Evolutionary conservation across 202 grass and related monocot species (phyloP).

Genomic region (Musa balbisiana): DNA sequence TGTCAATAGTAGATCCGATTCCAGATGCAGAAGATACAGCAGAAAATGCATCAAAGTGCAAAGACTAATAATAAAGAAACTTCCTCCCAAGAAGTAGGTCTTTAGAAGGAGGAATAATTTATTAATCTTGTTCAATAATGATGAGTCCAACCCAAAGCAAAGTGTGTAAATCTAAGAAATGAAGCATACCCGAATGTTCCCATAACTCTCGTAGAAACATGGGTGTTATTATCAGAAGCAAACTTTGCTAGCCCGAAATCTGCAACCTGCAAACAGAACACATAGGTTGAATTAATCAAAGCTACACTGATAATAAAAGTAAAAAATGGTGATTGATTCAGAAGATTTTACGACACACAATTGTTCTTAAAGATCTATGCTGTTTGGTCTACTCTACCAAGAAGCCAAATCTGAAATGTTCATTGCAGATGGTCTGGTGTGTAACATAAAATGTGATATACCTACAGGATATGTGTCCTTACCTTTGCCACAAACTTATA

Average conservation of each 20-base stretch:
- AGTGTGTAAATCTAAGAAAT: slow-evolving; percentile 3
- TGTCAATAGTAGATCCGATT: too few species aligned
- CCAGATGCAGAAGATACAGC: too few species aligned
- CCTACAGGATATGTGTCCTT: slow-evolving; percentile 7
- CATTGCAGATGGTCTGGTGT: background rate
- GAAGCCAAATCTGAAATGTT: too few species aligned
- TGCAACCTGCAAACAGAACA: slow-evolving; percentile 61
- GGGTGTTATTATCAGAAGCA: slow-evolving; percentile 62
- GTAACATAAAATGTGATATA: background rate
- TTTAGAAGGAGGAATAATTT: background rate
- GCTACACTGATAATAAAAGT: slow-evolving; percentile 24
- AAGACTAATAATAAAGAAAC: background rate
- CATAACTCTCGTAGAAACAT: slow-evolving; percentile 83
- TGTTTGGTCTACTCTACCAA: too few species aligned
- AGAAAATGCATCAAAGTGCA: background rate
- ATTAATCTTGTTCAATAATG: background rate
- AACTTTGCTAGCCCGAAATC: slow-evolving; percentile 91
- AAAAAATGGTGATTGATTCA: slow-evolving; percentile 2
- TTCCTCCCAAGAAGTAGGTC: background rate
- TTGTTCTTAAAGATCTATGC: too few species aligned
- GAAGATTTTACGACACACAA: background rate
- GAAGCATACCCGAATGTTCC: slow-evolving; percentile 79
- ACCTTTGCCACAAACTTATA: slow-evolving; percentile 89
- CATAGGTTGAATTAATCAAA: slow-evolving; percentile 16
- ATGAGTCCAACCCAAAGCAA: background rate